phyloP scores from a whole-genome alignment of 2,329 filamentous ascomycete species.

The Coniochaeta sp. region DNA sequence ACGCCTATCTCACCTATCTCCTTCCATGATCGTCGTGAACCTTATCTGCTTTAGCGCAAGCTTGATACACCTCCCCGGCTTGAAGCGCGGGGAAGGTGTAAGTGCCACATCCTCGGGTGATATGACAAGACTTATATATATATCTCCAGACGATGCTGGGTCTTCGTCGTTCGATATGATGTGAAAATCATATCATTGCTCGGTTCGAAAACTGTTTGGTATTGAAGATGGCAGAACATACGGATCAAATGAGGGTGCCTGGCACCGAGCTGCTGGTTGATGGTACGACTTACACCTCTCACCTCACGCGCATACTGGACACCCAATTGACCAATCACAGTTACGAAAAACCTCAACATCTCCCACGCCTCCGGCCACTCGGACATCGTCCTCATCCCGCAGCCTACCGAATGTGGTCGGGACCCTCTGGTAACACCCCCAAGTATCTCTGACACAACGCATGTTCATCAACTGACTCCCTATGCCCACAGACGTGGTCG shows the following conservation, averaged over 20 bases:
- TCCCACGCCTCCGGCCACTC: conserved; percentile 4
- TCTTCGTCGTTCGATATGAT: not conserved
- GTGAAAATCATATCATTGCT: not conserved
- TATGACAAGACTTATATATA: not conserved
- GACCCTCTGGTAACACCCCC: conserved; percentile 4
- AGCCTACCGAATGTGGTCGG: conserved; percentile 5
- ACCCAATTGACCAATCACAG: not conserved
- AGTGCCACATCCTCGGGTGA: not conserved
- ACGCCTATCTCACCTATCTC: too few relatives aligned
- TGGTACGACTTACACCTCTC: not conserved
- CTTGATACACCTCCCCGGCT: too few relatives aligned
- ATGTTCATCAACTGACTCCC: too few relatives aligned
- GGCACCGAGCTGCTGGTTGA: conserved; percentile 7
- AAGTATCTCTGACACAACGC: too few relatives aligned
- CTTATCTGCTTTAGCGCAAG: too few relatives aligned
- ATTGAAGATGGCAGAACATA: not conserved
- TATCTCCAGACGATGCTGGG: too few relatives aligned
- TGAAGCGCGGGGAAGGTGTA: not conserved
- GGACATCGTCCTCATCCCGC: conserved; percentile 7
- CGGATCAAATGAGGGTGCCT: not conserved
- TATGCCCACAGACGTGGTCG: conserved; percentile 26
- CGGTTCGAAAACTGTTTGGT: not conserved
- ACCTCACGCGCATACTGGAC: too few relatives aligned
- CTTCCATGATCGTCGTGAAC: too few relatives aligned
- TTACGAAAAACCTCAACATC: not conserved